Base-by-base conservation (phyloP, 345 rosid species). In the Raphanus sativus region DNA sequence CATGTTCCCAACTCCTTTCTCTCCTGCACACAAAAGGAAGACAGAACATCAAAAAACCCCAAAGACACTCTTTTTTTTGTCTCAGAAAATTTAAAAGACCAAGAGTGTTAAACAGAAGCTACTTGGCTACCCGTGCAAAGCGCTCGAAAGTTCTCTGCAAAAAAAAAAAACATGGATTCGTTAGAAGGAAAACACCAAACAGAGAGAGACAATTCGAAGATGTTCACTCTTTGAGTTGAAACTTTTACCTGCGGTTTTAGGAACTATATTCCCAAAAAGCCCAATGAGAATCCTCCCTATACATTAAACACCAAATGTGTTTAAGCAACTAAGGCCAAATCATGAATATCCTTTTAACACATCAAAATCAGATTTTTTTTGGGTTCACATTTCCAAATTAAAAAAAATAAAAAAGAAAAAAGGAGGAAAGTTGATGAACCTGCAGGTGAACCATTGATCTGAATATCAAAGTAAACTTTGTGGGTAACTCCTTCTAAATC, bases 71-170 rank as follows among this genome's bases (percentile, higher is more conserved):
- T 8, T 11, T n/a, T n/a, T n/a, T n/a, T 60, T 60, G 15, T 15
- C 32, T 4, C 42, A 42, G 1, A 65, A 13, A 1, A 30, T 6
- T 33, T 25, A 12, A 12, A 72, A 73, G 69, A 50, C 62, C 33
- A 78, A 1, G 28, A 67, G 60, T 52, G 40, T 67, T 21, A 34
- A 17, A 52, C 83, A 83, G 80, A 80, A 84, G 89, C 85, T 80
- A 85, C 87, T 79, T 84, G 87, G 77, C 80, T 86, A 95, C 99
- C 99, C 17, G 96, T 95, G 85, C 99, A 95, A 83, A 95, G 86
- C 29, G 97, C 94, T 75, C 98, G 93, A 76, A 95, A 95, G 77
- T 95, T 95, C 85, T 95, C 98, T 95, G 98, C 89, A 8, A 21
- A 70, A 0, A 24, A 77, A n/a, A n/a, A n/a, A n/a, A n/a, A n/a